Conservation (phyloP, 805 yeast species). For the Ogataea siamensis region DNA sequence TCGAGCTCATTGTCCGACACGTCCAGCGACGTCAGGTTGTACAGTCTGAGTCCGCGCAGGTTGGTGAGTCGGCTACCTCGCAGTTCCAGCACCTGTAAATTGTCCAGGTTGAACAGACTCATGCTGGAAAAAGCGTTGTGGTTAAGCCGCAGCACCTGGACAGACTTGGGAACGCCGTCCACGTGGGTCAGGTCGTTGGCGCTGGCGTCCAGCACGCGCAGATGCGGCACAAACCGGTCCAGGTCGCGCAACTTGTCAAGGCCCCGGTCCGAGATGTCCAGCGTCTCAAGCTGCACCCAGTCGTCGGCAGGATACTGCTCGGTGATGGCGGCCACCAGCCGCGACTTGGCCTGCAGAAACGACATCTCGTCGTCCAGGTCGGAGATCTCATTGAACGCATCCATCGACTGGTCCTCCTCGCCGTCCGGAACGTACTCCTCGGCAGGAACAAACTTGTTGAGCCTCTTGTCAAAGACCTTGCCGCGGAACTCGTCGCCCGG, state of each 20-base stretch:
- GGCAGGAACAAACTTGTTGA: constrained; percentile 25
- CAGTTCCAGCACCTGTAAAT: constrained; percentile 43
- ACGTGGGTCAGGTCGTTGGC: constrained; percentile 41
- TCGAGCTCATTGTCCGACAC: constrained; percentile 38
- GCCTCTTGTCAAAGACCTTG: constrained; percentile 30
- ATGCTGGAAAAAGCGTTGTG: constrained; percentile 40
- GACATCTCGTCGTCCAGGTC: constrained; percentile 37
- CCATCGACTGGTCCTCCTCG: constrained; percentile 14
- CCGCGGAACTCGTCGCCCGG: constrained; percentile 33
- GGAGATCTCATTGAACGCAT: constrained; percentile 24
- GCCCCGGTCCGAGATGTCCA: constrained; percentile 36
- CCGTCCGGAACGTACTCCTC: constrained; percentile 18
- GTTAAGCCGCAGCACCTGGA: constrained; percentile 40
- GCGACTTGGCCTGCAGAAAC: constrained; percentile 45
- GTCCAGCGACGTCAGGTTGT: constrained; percentile 43
- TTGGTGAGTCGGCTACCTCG: constrained; percentile 37
- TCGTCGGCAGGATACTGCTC: constrained; percentile 39
- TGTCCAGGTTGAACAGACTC: constrained; percentile 41
- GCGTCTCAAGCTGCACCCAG: constrained; percentile 42
- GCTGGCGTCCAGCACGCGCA: constrained; percentile 40
- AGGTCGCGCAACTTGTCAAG: constrained; percentile 45
- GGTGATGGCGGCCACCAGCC: constrained; percentile 45
- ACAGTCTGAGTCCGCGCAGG: constrained; percentile 39
- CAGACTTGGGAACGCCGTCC: constrained; percentile 43
- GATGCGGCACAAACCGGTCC: constrained; percentile 43